Base-by-base conservation (phyloP, 31 red algal genomes). In the Asparagopsis taxiformis region DNA sequence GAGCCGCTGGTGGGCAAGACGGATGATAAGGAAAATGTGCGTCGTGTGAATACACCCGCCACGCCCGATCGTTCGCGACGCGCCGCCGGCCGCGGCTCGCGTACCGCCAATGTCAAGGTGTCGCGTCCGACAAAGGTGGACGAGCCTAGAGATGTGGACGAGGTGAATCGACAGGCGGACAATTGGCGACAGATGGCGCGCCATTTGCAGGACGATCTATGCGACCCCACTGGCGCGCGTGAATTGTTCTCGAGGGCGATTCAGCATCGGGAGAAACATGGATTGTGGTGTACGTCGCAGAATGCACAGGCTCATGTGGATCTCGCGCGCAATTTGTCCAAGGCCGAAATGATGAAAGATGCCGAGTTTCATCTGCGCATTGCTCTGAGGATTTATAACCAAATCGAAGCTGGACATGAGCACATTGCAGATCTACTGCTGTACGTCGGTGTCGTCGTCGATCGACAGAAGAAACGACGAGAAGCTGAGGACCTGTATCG, bases 171-270 rank as follows among this genome's bases (percentile, higher is more conserved):
- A 32, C 74, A 77, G 58, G 62, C 85, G 21, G 72, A 79, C 20
- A 72, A 78, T 24, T 89, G 85, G 85, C 64, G 85, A 39, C 68
- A 78, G 29, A 89, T 89, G 85, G 85, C 85, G n/a, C 62, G 72
- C n/a, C 85, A 89, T 52, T 60, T 89, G 28, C 64, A 70, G 48
- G 85, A 89, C 22, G 74, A 89, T 64, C 54, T 89, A 38, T 58
- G 38, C 25, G 85, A 89, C 43, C 66, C 75, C 2, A 61, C 55
- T 35, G 85, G 65, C n/a, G 85, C 85, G 3, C 22, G 73, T 17
- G 65, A 78, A 39, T 61, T 89, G 19, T 72, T 89, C 25, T 41
- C 38, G 8, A 69, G 59, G 32, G 85, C 85, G 13, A 89, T 89
- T 71, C 62, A 79, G 22, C 75, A 73, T 51, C 74, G 85, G 2